Conservation (phyloP, 202 grass and related monocot species). For the Schoenoplectus triqueter region DNA sequence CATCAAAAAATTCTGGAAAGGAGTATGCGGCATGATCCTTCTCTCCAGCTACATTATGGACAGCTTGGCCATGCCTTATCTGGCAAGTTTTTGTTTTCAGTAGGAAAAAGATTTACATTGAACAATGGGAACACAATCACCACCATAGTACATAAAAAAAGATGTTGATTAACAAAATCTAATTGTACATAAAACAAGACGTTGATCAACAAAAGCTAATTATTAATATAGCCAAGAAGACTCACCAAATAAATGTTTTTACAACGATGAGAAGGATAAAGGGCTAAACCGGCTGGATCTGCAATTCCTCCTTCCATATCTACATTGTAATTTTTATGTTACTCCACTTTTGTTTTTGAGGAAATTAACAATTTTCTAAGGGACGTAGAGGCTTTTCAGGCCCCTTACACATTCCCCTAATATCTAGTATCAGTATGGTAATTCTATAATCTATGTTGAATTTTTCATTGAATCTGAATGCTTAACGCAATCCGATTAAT, state of each 20-base stretch:
- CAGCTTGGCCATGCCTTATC: slow-evolving; percentile 89
- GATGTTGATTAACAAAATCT: no score
- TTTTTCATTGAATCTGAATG: background rate
- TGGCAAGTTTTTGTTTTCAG: slow-evolving; percentile 22
- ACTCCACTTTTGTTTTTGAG: background rate
- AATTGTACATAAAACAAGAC: background rate
- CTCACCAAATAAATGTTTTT: slow-evolving; percentile 85
- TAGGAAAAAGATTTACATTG: background rate
- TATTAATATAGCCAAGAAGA: slow-evolving; percentile 5
- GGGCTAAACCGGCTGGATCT: slow-evolving; percentile 37
- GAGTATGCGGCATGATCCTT: slow-evolving; percentile 57
- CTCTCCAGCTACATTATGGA: slow-evolving; percentile 80
- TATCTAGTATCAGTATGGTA: background rate
- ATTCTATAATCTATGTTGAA: background rate
- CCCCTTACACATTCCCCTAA: background rate
- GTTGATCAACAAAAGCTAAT: background rate
- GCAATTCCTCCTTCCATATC: slow-evolving; percentile 24
- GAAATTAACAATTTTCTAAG: slow-evolving; percentile 7
- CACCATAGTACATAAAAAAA: background rate
- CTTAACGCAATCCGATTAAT: background rate
- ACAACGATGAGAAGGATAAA: slow-evolving; percentile 77
- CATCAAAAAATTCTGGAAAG: slow-evolving; percentile 62
- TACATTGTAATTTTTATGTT: slow-evolving; percentile 1
- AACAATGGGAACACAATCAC: background rate
- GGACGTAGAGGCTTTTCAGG: background rate